Evolutionary conservation across 352 stramenopile genomes (phyloP).

Genomic region (Pythium dissotocum): DNA sequence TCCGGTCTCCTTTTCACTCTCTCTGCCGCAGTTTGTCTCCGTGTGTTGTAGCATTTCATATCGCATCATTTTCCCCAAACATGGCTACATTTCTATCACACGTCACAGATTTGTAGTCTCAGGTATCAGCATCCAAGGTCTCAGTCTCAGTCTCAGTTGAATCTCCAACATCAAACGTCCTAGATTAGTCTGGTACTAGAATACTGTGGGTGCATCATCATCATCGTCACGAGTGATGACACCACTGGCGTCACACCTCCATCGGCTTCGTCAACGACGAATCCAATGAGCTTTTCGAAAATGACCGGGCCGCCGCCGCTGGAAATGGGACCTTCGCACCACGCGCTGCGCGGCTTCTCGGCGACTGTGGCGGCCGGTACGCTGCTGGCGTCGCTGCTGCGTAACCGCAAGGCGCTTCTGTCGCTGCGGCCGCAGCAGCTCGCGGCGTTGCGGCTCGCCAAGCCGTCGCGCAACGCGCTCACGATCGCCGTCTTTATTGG

Average conservation of each 20-base stretch:
- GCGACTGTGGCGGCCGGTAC: slow-evolving; percentile 31
- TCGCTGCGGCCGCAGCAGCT: slow-evolving; percentile 18
- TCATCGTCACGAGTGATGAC: neutral
- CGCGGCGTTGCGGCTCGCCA: slow-evolving; percentile 20
- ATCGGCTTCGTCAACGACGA: neutral
- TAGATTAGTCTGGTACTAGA: neutral
- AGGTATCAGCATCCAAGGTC: neutral
- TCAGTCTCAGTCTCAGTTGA: slow-evolving; percentile 1
- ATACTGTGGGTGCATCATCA: neutral
- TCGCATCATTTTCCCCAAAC: neutral
- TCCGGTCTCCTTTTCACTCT: neutral
- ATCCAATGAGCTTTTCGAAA: neutral
- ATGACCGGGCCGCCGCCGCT: neutral
- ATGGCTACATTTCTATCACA: slow-evolving; percentile 9
- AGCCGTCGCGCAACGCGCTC: slow-evolving; percentile 45
- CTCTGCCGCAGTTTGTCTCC: slow-evolving; percentile 12
- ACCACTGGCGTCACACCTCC: no score
- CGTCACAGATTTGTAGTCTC: neutral
- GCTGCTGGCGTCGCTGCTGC: slow-evolving; percentile 29
- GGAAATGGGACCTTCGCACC: slow-evolving; percentile 18
- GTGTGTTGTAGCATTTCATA: slow-evolving; percentile 14
- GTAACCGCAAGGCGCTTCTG: slow-evolving; percentile 34
- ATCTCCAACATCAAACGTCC: neutral
- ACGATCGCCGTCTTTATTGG: slow-evolving; percentile 64
- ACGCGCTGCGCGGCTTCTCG: slow-evolving; percentile 37